phyloP scores from a whole-genome alignment of 2,329 filamentous ascomycete genomes.

The Phyllosticta citrichinensis region DNA sequence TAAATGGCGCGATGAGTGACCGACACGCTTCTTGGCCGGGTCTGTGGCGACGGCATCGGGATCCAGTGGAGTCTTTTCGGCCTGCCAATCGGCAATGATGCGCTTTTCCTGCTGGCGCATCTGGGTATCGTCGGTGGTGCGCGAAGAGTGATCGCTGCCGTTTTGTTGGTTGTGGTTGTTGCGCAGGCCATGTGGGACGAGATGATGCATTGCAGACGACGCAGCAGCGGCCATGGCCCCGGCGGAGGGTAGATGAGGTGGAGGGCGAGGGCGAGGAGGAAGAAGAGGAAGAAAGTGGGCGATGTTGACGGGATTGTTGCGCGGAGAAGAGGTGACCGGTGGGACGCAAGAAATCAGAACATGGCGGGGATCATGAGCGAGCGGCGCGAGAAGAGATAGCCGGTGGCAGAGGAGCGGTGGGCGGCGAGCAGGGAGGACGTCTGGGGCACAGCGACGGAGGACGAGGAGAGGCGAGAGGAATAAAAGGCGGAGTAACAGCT shows the following conservation, averaged over 20 bases:
- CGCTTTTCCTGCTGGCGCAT: constrained; percentile 39
- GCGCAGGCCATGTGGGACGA: constrained; percentile 21
- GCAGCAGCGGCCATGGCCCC: constrained; percentile 22
- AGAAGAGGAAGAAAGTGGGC: not conserved
- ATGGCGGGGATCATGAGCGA: not conserved
- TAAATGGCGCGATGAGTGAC: constrained; percentile 37
- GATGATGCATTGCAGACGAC: constrained; percentile 26
- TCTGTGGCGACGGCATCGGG: constrained; percentile 34
- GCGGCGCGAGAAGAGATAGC: not conserved
- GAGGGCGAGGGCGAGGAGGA: not conserved
- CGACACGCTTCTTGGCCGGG: constrained; percentile 35
- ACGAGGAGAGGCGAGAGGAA: not conserved
- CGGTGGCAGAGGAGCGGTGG: not conserved
- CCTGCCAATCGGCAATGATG: constrained; percentile 37
- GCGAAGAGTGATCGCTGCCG: constrained; percentile 17
- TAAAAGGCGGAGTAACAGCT: not conserved
- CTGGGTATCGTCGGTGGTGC: constrained; percentile 17
- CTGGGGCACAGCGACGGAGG: not conserved
- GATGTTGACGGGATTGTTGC: not conserved
- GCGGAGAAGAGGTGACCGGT: not conserved
- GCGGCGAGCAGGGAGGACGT: not conserved
- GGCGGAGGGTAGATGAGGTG: not conserved
- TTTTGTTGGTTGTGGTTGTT: constrained; percentile 14
- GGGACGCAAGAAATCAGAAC: not conserved
- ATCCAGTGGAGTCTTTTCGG: constrained; percentile 33